Base-by-base conservation (phyloP, 163 green algal species). In the Prototheca wickerhamii region DNA sequence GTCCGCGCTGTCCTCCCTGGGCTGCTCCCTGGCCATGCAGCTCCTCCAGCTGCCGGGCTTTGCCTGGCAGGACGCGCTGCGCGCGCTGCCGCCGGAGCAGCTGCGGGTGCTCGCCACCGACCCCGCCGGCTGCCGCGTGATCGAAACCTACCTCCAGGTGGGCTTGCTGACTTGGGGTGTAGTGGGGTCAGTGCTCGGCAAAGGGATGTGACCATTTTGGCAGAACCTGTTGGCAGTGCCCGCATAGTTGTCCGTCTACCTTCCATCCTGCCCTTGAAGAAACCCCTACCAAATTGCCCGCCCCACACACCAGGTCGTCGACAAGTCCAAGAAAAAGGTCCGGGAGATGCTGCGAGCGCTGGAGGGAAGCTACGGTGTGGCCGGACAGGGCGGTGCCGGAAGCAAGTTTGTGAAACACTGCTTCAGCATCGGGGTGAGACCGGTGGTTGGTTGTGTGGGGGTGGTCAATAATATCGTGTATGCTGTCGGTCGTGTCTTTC, bases 381-480 rank as follows among this genome's bases (percentile, higher is more conserved):
- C 87, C 23, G 73, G 74, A 3, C 6, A 65, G 34, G 68, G 73
- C 15, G 76, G 65, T 25, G 61, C 65, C 15, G 79, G 81, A 49
- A 77, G 58, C 63, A 76, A 82, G 64, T 77, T 91, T 32, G 76
- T 90, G 52, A 80, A 91, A 54, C 71, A 64, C 43, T 78, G 70
- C 23, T 89, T 79, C 58, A 57, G 65, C 8, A 63, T 67, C 34
- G 75, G 43, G 73, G 81, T 87, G 79, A 70, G 78, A 53, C 4
- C 18, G 5, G 6, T 44, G 31, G n/a, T 20, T 21, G 43, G 57
- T 49, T 44, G 4, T 60, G 4, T 26, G 42, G 43, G 30, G 6
- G 12, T 26, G 18, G 4, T 55, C 20, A 18, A 18, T 67, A 30
- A 3, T 43, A 26, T n/a, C n/a, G n/a, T n/a, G n/a, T n/a, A n/a